Percentiles rank a stretch among this genome's conserved stretches.
phyloP scores from a whole-genome alignment of 768 basidiomycete genomes.

The Rhodotorula paludigena region DNA sequence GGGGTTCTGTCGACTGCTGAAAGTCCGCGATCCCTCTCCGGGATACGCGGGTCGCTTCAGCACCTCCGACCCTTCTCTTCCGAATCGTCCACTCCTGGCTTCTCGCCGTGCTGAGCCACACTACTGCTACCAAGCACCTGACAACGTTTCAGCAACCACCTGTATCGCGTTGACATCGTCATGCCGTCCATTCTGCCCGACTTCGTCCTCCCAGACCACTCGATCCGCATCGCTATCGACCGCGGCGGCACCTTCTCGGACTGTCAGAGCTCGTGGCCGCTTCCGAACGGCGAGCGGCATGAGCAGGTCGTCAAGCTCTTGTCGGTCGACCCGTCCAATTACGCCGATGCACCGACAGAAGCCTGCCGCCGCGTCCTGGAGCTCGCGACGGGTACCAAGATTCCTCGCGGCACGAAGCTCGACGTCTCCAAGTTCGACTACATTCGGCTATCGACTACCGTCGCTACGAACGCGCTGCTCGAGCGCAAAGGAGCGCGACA shows the following conservation, averaged over 20 bases:
- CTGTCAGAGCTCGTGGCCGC: conserved; percentile 64
- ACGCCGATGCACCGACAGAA: conserved; percentile 88
- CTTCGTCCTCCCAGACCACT: conserved; percentile 9
- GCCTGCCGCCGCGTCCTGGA: conserved; percentile 84
- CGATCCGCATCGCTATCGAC: conserved; percentile 68
- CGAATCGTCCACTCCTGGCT: no score
- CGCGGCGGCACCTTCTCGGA: conserved; percentile 86
- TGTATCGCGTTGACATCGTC: not conserved
- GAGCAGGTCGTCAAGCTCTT: conserved; percentile 89
- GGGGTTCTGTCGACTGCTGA: no score
- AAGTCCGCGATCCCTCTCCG: no score
- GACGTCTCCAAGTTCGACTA: conserved; percentile 30
- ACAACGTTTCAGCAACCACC: no score
- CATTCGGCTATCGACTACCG: conserved; percentile 59
- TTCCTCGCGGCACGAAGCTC: conserved; percentile 53
- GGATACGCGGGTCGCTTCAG: no score
- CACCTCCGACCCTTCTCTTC: no score
- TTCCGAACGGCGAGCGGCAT: conserved; percentile 62
- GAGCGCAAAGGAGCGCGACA: conserved; percentile 92
- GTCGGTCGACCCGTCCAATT: conserved; percentile 81
- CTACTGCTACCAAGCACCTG: not conserved
- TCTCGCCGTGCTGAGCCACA: no score
- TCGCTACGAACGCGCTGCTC: conserved; percentile 90
- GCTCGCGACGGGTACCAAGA: conserved; percentile 62
- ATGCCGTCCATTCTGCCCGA: conserved; percentile 11